Evolutionary conservation across 75 land plant genomes (phyloP).

Genomic region (Cunninghamia lanceolata): DNA sequence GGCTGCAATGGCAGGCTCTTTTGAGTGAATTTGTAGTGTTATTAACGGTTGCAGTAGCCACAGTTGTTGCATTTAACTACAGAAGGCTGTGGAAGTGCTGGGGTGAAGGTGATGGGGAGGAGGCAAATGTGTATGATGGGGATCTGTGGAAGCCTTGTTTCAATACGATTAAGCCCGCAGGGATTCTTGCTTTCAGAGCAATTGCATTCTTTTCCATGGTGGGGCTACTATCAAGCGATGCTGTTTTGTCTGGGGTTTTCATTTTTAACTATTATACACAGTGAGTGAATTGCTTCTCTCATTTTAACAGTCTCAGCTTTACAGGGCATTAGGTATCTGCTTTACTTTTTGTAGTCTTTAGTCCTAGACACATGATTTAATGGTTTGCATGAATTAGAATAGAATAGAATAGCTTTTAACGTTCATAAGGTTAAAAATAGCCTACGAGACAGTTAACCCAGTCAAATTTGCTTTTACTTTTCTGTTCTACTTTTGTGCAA

Average conservation of each 20-base stretch:
- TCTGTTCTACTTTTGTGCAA: too few species aligned
- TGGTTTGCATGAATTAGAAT: not conserved
- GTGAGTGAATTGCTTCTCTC: slow-evolving; percentile 31
- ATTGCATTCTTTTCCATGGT: slow-evolving; percentile 43
- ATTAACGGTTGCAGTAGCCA: slow-evolving; percentile 21
- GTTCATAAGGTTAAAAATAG: too few species aligned
- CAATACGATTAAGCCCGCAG: slow-evolving; percentile 55
- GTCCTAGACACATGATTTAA: not conserved
- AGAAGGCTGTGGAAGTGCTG: slow-evolving; percentile 32
- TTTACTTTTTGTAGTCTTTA: not conserved
- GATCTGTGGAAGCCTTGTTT: slow-evolving; percentile 79
- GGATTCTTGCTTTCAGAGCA: slow-evolving; percentile 64
- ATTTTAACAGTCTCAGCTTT: not conserved
- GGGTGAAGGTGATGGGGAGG: slow-evolving; percentile 27
- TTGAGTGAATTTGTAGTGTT: slow-evolving; percentile 40
- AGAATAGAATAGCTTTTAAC: too few species aligned
- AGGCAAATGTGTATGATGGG: slow-evolving; percentile 36
- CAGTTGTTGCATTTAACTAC: slow-evolving; percentile 39
- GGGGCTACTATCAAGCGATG: slow-evolving; percentile 17
- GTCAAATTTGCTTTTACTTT: too few species aligned
- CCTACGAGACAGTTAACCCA: too few species aligned
- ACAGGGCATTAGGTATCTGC: not conserved
- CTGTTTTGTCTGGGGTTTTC: slow-evolving; percentile 39
- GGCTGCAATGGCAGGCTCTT: slow-evolving; percentile 57
- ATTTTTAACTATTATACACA: slow-evolving; percentile 85